Conservation (phyloP, 2,329 filamentous ascomycete genomes). For the Fusarium oxysporum region DNA sequence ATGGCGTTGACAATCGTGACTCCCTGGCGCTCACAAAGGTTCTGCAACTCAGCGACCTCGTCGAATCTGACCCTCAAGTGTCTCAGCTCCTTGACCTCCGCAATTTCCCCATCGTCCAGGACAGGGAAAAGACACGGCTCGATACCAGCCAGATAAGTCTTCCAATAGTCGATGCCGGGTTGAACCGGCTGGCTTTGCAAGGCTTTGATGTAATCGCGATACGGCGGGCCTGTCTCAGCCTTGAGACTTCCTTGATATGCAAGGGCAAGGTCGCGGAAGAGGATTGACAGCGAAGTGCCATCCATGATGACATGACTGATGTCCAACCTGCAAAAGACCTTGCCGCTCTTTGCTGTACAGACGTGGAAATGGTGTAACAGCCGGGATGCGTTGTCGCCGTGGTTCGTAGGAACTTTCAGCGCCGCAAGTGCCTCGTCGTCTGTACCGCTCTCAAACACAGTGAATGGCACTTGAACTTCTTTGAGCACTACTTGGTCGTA, state of each 20-base stretch:
- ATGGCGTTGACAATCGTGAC: slow-evolving; percentile 36
- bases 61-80: slow-evolving; percentile 36
- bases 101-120: slow-evolving; percentile 22
- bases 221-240: slow-evolving; percentile 24
- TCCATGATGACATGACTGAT: slow-evolving; percentile 42
- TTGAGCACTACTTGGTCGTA: slow-evolving; percentile 60
- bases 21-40: slow-evolving; percentile 17
- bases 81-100: slow-evolving; percentile 24
- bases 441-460: slow-evolving; percentile 13
- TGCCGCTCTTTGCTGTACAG: slow-evolving; percentile 36
- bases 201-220: slow-evolving; percentile 29
- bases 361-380: slow-evolving; percentile 32
- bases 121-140: slow-evolving; percentile 37
- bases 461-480: slow-evolving; percentile 13
- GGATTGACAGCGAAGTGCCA: slow-evolving; percentile 34
- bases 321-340: slow-evolving; percentile 39
- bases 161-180: slow-evolving; percentile 29
- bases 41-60: slow-evolving; percentile 14
- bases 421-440: slow-evolving; percentile 21
- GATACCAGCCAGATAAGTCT: slow-evolving; percentile 18
- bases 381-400: background rate
- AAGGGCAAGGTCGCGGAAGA: slow-evolving; percentile 35
- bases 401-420: slow-evolving; percentile 6
- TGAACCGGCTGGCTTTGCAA: slow-evolving; percentile 15
- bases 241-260: slow-evolving; percentile 12